phyloP scores from a whole-genome alignment of 495 filamentous ascomycete species.

The Penicillium atrosanguineum region DNA sequence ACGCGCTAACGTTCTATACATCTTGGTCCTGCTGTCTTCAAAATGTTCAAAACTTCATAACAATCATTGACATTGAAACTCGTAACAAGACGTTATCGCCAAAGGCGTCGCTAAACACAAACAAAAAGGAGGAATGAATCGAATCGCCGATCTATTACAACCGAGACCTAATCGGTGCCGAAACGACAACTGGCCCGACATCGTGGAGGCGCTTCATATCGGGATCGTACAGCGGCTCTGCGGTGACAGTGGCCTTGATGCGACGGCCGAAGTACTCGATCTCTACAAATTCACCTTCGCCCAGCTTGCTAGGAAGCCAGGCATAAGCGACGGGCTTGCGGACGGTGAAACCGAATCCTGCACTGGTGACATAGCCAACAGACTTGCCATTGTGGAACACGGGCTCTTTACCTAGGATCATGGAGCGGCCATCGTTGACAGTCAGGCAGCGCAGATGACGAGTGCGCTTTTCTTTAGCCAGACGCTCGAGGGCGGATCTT shows the following conservation, averaged over 20 bases:
- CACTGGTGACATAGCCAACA: conserved; percentile 48
- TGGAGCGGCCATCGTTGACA: conserved; percentile 42
- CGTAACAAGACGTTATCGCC: not conserved
- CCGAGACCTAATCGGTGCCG: conserved; percentile 17
- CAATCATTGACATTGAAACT: not conserved
- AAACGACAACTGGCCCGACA: conserved; percentile 6
- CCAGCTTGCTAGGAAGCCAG: conserved; percentile 38
- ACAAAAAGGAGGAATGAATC: not conserved
- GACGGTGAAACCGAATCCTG: conserved; percentile 47
- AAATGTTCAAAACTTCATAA: not conserved
- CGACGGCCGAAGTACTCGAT: conserved; percentile 48
- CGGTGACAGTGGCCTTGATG: conserved; percentile 40
- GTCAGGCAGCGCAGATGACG: conserved; percentile 41
- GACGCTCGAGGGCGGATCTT: conserved; percentile 31
- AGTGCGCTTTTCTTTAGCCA: conserved; percentile 15
- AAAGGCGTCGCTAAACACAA: not conserved
- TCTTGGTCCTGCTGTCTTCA: not conserved
- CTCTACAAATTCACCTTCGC: conserved; percentile 37
- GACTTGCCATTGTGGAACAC: conserved; percentile 37
- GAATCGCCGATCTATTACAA: conserved; percentile 5
- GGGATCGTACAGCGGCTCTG: conserved; percentile 40
- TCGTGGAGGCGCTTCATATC: conserved; percentile 26
- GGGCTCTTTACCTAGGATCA: conserved; percentile 51
- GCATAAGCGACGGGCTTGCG: conserved; percentile 46
- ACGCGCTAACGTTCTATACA: not conserved